Conservation (phyloP, 352 stramenopile species). For the Pythium folliculosum region DNA sequence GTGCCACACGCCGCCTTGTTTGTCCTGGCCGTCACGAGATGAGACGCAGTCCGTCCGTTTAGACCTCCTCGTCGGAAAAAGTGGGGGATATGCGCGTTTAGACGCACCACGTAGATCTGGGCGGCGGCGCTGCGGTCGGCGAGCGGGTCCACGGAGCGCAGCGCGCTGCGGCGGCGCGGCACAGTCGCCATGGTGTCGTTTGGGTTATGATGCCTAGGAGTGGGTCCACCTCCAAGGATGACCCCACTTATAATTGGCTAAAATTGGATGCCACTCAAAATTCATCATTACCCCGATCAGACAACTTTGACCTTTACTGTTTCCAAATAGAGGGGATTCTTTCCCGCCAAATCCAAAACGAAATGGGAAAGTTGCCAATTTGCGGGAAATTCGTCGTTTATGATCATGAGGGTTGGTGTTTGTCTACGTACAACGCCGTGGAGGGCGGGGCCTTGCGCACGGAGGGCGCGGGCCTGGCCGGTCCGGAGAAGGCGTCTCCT, state of each 20-base stretch:
- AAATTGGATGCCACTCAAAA: neutral
- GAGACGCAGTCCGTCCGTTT: neutral
- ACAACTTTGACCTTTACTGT: neutral
- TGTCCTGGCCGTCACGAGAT: slow-evolving; percentile 38
- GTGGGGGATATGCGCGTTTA: too few species aligned
- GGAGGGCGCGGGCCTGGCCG: neutral
- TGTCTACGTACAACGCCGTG: neutral
- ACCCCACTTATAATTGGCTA: slow-evolving; percentile 4
- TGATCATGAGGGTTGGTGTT: neutral
- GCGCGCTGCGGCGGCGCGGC: slow-evolving; percentile 22
- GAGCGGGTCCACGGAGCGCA: slow-evolving; percentile 31
- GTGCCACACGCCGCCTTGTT: slow-evolving; percentile 52
- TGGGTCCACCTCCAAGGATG: neutral
- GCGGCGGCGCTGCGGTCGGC: slow-evolving; percentile 24
- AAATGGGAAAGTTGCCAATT: too few species aligned
- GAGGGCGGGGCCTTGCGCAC: neutral
- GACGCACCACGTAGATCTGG: slow-evolving; percentile 27
- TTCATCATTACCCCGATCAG: neutral
- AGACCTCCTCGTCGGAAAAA: neutral
- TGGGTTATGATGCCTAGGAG: neutral
- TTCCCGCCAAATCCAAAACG: slow-evolving; percentile 2
- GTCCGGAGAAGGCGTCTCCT: neutral
- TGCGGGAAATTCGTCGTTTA: neutral
- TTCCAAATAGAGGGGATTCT: neutral
- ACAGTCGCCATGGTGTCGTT: slow-evolving; percentile 3